Evolutionary conservation across 495 filamentous ascomycete genomes (phyloP).

Genomic region (Tetracladium setigerum): DNA sequence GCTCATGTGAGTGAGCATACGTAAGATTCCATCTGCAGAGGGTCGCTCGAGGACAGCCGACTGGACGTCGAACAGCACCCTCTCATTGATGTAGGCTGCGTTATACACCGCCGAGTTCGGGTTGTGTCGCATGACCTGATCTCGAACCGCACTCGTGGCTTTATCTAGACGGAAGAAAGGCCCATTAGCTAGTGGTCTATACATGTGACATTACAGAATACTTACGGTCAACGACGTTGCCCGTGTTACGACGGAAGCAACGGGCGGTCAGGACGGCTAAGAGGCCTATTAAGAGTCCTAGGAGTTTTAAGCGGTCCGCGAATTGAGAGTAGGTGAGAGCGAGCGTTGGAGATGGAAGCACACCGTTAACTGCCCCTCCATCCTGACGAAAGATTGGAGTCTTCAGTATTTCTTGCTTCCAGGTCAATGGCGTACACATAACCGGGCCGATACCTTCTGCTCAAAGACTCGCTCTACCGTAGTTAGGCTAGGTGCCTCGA

Average conservation of each 20-base stretch:
- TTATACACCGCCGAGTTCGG: constrained; percentile 17
- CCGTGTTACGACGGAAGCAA: constrained; percentile 2
- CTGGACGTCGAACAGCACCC: constrained; percentile 13
- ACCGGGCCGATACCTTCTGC: constrained; percentile 17
- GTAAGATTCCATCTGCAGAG: constrained; percentile 8
- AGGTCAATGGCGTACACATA: constrained; percentile 17
- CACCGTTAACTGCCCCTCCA: neutral
- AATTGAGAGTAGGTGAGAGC: constrained; percentile 5
- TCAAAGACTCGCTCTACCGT: constrained; percentile 15
- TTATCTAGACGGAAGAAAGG: constrained; percentile 5
- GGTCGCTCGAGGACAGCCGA: constrained; percentile 15
- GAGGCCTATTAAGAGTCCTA: constrained; percentile 2
- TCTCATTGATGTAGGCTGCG: constrained; percentile 15
- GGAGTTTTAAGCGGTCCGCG: constrained; percentile 1
- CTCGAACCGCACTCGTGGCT: constrained; percentile 18
- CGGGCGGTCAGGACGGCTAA: constrained; percentile 3
- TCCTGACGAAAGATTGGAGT: constrained; percentile 19
- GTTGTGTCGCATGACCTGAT: constrained; percentile 23
- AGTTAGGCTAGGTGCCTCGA: constrained; percentile 18
- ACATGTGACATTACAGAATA: neutral
- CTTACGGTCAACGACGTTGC: constrained; percentile 7
- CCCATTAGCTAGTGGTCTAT: constrained; percentile 4
- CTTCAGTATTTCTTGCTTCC: constrained; percentile 24
- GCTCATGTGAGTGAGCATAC: constrained; percentile 18
- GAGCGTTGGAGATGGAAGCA: neutral